phyloP scores from a whole-genome alignment of 305 asterid genomes.

The Plantago coronopus region DNA sequence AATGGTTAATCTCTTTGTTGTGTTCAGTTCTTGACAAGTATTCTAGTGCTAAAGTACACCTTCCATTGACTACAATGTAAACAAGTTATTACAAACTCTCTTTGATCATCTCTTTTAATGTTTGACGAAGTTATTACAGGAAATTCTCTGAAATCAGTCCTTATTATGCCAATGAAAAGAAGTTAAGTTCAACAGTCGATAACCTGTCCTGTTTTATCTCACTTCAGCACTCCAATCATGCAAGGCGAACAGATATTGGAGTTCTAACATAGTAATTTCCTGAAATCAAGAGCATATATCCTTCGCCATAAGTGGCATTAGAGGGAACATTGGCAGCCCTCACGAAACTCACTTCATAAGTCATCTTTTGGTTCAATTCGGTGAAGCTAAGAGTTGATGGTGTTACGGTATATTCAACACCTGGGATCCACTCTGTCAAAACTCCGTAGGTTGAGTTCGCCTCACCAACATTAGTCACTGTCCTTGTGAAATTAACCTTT shows the following conservation, averaged over 20 bases:
- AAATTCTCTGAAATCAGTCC: too few relatives aligned
- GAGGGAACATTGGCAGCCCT: neutral
- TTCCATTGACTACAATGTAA: too few relatives aligned
- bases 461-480: slow-evolving; percentile 33
- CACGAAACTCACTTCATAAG: slow-evolving; percentile 16
- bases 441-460: slow-evolving; percentile 15
- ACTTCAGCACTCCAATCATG: too few relatives aligned
- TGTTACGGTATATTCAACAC: slow-evolving; percentile 13
- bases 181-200: too few relatives aligned
- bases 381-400: slow-evolving; percentile 16
- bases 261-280: slow-evolving; percentile 14
- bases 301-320: slow-evolving; percentile 21
- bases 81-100: too few relatives aligned
- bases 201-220: neutral
- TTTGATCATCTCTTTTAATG: too few relatives aligned
- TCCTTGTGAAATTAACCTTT: slow-evolving; percentile 28
- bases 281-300: slow-evolving; percentile 24
- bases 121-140: too few relatives aligned
- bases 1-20: too few relatives aligned
- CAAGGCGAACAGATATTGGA: slow-evolving; percentile 25
- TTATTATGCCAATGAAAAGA: too few relatives aligned
- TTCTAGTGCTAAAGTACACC: too few relatives aligned
- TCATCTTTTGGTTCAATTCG: slow-evolving; percentile 11
- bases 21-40: too few relatives aligned
- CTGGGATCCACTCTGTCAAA: slow-evolving; percentile 5